Conservation (phyloP, 305 asterid species). For the Plantago lanceolata region DNA sequence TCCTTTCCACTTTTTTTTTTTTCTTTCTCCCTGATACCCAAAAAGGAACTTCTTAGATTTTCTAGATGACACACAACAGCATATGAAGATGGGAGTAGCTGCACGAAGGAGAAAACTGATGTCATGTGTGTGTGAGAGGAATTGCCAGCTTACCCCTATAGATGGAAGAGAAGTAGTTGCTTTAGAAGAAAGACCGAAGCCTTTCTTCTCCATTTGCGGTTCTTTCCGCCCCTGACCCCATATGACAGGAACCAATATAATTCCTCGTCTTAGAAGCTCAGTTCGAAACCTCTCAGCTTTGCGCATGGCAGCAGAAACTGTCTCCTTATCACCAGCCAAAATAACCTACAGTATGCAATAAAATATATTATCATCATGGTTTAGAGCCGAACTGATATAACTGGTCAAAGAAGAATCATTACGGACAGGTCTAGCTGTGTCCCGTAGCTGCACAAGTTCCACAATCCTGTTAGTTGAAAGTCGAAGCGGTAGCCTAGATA, state of each 20-base stretch:
- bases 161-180: constrained; percentile 79
- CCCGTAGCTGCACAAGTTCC: constrained; percentile 91
- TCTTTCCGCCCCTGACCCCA: constrained; percentile 64
- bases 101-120: neutral
- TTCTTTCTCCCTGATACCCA: too few species aligned
- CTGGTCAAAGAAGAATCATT: constrained; percentile 21
- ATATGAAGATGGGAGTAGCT: neutral
- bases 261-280: constrained; percentile 76
- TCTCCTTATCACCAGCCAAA: constrained; percentile 80
- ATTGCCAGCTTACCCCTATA: constrained; percentile 57
- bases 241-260: constrained; percentile 74
- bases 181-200: constrained; percentile 73
- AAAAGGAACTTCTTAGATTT: neutral
- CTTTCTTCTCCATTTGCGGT: constrained; percentile 60
- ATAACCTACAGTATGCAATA: constrained; percentile 50
- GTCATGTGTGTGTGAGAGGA: constrained; percentile 6
- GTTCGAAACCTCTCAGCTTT: constrained; percentile 81
- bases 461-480: constrained; percentile 88
- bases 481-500: constrained; percentile 88
- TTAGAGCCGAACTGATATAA: neutral
- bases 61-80: neutral
- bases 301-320: constrained; percentile 59
- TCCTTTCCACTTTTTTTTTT: too few species aligned
- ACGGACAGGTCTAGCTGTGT: constrained; percentile 92
- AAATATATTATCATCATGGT: neutral